A percentile compares a stretch with the other conserved stretches of the same genome.
phyloP scores from a whole-genome alignment of 2,329 filamentous ascomycete species.

The Botrytis medusae region DNA sequence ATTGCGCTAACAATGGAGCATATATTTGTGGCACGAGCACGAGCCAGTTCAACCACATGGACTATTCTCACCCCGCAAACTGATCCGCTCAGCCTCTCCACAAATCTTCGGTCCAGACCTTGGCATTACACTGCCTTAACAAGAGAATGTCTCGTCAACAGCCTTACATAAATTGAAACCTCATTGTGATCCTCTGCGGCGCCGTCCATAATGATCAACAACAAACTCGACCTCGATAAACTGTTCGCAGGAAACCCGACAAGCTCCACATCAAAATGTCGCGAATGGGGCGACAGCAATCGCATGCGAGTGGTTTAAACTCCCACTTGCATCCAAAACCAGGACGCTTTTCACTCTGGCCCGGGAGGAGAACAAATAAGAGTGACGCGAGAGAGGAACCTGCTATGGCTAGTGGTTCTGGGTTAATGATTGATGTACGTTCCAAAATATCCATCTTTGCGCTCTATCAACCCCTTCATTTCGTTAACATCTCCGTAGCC shows the following conservation, averaged over 20 bases:
- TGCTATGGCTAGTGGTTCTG: neutral
- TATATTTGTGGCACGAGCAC: neutral
- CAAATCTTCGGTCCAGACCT: constrained; percentile 8
- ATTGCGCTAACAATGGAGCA: neutral
- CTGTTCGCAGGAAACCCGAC: constrained; percentile 1
- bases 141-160: constrained; percentile 14
- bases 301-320: constrained; percentile 1
- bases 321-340: constrained; percentile 2
- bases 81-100: constrained; percentile 8
- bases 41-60: neutral
- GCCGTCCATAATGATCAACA: constrained; percentile 8
- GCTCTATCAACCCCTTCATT: neutral
- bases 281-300: constrained; percentile 14
- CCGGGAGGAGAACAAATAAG: neutral
- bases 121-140: constrained; percentile 15
- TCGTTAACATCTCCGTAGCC: constrained; percentile 25
- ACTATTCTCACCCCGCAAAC: constrained; percentile 5
- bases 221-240: neutral
- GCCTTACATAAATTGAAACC: constrained; percentile 1
- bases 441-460: neutral
- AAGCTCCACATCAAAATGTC: constrained; percentile 12
- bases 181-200: neutral
- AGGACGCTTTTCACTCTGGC: constrained; percentile 18
- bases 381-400: constrained; percentile 6
- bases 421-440: constrained; percentile 5